Conservation (phyloP, 2,329 filamentous ascomycete species). For the Shiraia sp. region DNA sequence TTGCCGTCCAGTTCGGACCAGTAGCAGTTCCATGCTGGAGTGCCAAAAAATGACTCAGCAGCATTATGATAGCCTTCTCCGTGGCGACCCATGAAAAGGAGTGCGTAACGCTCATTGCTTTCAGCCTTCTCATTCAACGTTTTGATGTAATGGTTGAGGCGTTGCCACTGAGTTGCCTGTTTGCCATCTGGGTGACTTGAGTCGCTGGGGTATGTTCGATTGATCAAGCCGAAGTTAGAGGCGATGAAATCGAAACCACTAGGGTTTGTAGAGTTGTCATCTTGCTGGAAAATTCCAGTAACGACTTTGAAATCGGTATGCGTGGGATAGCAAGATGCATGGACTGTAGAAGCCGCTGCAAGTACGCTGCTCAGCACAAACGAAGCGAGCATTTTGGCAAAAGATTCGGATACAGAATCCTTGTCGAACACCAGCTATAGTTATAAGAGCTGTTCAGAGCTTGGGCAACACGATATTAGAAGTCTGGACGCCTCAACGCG, state of each 20-base stretch:
- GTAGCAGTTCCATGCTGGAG: conserved; percentile 71
- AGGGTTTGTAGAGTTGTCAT: conserved; percentile 60
- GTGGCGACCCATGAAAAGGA: conserved; percentile 71
- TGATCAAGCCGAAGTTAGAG: conserved; percentile 67
- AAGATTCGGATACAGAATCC: not conserved
- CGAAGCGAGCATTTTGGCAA: conserved; percentile 18
- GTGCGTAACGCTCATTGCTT: conserved; percentile 62
- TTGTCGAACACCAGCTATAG: too few species aligned
- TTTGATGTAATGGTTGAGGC: conserved; percentile 63
- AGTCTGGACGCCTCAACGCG: not conserved
- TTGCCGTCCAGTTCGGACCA: conserved; percentile 69
- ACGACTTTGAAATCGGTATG: conserved; percentile 64
- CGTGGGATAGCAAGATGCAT: conserved; percentile 19
- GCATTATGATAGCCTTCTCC: conserved; percentile 70
- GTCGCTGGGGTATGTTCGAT: conserved; percentile 64
- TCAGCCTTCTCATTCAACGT: conserved; percentile 55
- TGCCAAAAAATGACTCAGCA: conserved; percentile 69
- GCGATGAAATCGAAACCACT: conserved; percentile 53
- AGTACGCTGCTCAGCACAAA: conserved; percentile 20
- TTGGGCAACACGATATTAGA: too few species aligned
- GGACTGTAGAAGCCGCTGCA: conserved; percentile 17
- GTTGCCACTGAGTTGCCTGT: conserved; percentile 64
- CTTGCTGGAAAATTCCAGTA: conserved; percentile 66
- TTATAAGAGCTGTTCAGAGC: not conserved
- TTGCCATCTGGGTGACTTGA: conserved; percentile 36